phyloP scores from a whole-genome alignment of 169 alveolate genomes.

The Eimeria falciformis region DNA sequence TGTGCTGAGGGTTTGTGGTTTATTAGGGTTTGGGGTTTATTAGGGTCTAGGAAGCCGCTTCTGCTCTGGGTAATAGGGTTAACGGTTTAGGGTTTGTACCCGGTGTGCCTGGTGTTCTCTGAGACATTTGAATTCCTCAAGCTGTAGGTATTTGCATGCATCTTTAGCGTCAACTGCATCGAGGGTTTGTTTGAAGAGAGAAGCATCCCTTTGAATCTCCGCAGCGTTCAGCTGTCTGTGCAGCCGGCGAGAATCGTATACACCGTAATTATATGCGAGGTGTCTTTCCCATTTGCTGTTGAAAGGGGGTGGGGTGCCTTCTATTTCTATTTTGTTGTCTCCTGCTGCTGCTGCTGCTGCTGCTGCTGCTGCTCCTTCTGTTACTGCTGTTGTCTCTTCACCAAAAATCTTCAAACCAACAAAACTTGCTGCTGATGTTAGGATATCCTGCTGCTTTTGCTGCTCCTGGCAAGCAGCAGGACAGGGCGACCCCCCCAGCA shows the following conservation, averaged over 20 bases:
- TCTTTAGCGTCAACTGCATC: conserved; percentile 88
- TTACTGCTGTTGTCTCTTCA: conserved; percentile 9
- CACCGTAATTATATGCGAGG: conserved; percentile 82
- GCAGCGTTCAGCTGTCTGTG: conserved; percentile 77
- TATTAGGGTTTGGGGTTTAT: conserved; percentile 4
- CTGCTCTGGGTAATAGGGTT: not conserved
- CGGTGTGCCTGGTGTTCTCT: conserved; percentile 79
- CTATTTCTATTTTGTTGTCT: not conserved
- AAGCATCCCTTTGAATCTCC: conserved; percentile 78
- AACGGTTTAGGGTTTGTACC: conserved; percentile 58
- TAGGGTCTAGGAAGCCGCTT: not conserved
- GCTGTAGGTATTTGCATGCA: conserved; percentile 87
- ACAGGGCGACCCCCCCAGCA: not conserved
- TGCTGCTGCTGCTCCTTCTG: not conserved
- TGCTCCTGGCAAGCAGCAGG: conserved; percentile 47
- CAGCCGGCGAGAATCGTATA: conserved; percentile 76
- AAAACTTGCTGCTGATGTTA: conserved; percentile 35
- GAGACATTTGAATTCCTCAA: conserved; percentile 88
- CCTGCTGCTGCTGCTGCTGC: conserved; percentile 58
- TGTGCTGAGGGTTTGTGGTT: not conserved
- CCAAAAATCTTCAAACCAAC: conserved; percentile 31
- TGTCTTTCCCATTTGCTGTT: conserved; percentile 82
- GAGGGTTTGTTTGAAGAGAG: conserved; percentile 82
- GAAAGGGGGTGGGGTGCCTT: conserved; percentile 76
- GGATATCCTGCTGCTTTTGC: conserved; percentile 7